These are phyloP conservation scores for Dactylellina haptotyla DNA, from an alignment of 2,329 filamentous ascomycete genomes.

Conservation along the genomic window DNA sequence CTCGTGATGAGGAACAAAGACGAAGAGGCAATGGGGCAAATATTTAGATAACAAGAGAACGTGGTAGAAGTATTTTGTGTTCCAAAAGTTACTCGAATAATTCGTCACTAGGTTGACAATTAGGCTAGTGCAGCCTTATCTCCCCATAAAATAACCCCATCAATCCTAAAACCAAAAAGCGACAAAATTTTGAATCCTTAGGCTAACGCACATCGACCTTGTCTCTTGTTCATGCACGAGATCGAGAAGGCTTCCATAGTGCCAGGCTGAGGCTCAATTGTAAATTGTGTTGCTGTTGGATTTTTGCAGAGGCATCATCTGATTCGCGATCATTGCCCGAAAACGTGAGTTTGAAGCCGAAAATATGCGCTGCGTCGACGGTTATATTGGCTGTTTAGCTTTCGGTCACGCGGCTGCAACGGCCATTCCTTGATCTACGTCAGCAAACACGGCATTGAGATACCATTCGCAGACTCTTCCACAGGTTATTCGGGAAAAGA, in stretches of 20 bases:
- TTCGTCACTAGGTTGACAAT: background rate
- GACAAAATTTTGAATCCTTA: conserved; percentile 15
- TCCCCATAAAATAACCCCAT: background rate
- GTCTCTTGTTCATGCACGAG: conserved; percentile 1
- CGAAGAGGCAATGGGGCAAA: no score
- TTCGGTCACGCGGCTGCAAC: conserved; percentile 27
- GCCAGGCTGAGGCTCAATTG: background rate
- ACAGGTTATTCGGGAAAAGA: background rate
- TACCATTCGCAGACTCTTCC: background rate
- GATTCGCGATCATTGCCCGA: conserved; percentile 28
- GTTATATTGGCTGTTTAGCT: conserved; percentile 1
- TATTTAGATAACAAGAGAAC: no score
- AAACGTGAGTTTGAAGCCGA: conserved; percentile 36
- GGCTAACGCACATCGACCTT: conserved; percentile 15
- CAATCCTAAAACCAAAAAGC: background rate
- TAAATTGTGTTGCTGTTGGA: conserved; percentile 39
- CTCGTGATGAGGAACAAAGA: no score
- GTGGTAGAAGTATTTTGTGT: no score
- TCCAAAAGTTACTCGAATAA: no score
- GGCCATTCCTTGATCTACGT: conserved; percentile 26
- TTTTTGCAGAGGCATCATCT: conserved; percentile 38
- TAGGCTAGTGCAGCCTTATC: background rate
- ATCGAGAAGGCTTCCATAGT: background rate
- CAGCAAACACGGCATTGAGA: conserved; percentile 23
- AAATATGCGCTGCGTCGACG: conserved; percentile 24